Evolutionary conservation across 2,329 filamentous ascomycete species (phyloP).

Genomic region (Golovinomyces cichoracearum): DNA sequence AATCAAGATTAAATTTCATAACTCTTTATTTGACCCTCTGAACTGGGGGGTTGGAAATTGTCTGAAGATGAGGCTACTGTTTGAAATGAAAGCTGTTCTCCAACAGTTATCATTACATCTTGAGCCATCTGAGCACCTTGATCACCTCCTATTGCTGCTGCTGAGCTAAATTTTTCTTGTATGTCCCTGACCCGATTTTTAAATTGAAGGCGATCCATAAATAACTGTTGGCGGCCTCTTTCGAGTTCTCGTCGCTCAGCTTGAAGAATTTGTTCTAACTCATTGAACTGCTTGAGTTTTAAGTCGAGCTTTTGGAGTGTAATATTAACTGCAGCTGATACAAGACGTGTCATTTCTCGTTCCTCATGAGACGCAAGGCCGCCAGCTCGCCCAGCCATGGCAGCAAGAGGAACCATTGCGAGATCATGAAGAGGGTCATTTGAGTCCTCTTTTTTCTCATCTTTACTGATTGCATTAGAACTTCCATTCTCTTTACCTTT

Average conservation of each 20-base stretch:
- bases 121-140: constrained; percentile 16
- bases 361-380: constrained; percentile 89
- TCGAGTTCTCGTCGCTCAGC: constrained; percentile 84
- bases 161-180: constrained; percentile 43
- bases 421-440: constrained; percentile 23
- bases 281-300: constrained; percentile 85
- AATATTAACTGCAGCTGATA: constrained; percentile 75
- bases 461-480: constrained; percentile 37
- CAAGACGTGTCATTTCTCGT: constrained; percentile 79
- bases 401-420: constrained; percentile 58
- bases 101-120: constrained; percentile 10
- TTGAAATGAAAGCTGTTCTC: constrained; percentile 28
- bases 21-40: constrained; percentile 26
- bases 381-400: constrained; percentile 62
- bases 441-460: constrained; percentile 26
- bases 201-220: constrained; percentile 74
- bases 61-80: constrained; percentile 18
- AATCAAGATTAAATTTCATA: constrained; percentile 12
- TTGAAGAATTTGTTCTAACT: constrained; percentile 79
- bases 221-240: constrained; percentile 70
- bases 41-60: constrained; percentile 28
- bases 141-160: constrained; percentile 17
- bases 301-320: constrained; percentile 89
- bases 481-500: constrained; percentile 31
- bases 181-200: constrained; percentile 65